Conservation (phyloP, 108 stramenopile species). For the Cyclotella choctawhatcheeana region DNA sequence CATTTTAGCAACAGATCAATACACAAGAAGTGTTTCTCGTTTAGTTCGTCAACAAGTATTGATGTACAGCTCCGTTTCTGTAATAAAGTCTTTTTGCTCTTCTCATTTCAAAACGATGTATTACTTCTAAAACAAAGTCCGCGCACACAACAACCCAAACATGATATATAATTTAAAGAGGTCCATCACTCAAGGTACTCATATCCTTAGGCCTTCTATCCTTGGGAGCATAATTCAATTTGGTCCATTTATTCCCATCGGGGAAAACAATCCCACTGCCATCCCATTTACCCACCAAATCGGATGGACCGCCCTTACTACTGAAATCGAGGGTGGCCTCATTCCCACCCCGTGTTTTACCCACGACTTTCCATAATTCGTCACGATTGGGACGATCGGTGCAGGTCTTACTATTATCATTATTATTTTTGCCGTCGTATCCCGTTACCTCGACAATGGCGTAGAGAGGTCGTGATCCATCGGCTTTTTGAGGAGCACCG, state of each 20-base stretch:
- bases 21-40: too few relatives aligned
- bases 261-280: slow-evolving; percentile 24
- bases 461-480: slow-evolving; percentile 28
- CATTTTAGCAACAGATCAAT: too few relatives aligned
- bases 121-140: background rate
- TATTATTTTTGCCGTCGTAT: slow-evolving; percentile 46
- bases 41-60: too few relatives aligned
- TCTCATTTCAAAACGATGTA: too few relatives aligned
- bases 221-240: background rate
- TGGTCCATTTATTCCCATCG: slow-evolving; percentile 32
- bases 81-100: too few relatives aligned
- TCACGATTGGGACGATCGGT: background rate
- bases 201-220: background rate
- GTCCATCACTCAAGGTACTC: background rate
- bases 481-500: background rate
- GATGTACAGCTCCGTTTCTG: too few relatives aligned
- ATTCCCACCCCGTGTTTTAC: slow-evolving; percentile 33
- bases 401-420: background rate
- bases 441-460: slow-evolving; percentile 58
- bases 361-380: slow-evolving; percentile 10
- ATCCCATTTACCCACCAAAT: slow-evolving; percentile 46
- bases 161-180: background rate
- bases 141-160: background rate
- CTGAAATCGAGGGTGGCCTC: slow-evolving; percentile 64
- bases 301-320: slow-evolving; percentile 66